These are phyloP conservation scores for Drechslerella stenobrocha DNA, from an alignment of 2,329 filamentous ascomycete species.

Conservation along the genomic window DNA sequence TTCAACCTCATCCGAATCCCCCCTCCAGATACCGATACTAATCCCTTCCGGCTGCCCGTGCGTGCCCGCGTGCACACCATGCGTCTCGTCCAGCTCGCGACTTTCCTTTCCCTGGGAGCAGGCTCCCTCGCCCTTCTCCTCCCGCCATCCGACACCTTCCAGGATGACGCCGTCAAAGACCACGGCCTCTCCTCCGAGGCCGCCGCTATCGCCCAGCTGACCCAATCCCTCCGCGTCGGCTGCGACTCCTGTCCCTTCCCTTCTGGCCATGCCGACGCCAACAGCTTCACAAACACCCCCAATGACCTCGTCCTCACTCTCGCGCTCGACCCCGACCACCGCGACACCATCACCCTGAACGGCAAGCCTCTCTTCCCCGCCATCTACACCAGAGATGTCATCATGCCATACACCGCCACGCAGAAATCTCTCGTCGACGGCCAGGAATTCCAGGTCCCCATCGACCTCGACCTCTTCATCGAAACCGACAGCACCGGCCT, in stretches of 20 bases:
- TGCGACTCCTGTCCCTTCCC: conserved; percentile 45
- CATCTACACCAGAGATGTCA: conserved; percentile 26
- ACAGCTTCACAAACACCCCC: conserved; percentile 19
- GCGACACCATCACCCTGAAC: conserved; percentile 39
- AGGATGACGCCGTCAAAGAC: conserved; percentile 18
- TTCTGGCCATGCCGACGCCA: conserved; percentile 4
- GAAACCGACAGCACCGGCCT: conserved; percentile 35
- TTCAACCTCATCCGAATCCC: neutral
- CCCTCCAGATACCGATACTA: neutral
- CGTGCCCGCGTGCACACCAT: conserved; percentile 1
- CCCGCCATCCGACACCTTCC: conserved; percentile 33
- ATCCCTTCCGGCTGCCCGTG: neutral
- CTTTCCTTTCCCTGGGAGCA: conserved; percentile 43
- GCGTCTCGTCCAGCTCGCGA: conserved; percentile 38
- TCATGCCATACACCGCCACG: conserved; percentile 17
- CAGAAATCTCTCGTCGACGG: conserved; percentile 34
- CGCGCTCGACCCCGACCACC: conserved; percentile 16
- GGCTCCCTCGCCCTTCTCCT: conserved; percentile 44
- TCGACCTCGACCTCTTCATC: conserved; percentile 46
- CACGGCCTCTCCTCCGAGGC: conserved; percentile 35
- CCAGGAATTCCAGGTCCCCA: conserved; percentile 24
- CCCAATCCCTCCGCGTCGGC: conserved; percentile 23
- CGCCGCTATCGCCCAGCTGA: conserved; percentile 27
- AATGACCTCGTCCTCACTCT: conserved; percentile 37
- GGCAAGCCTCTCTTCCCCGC: conserved; percentile 30